Base-by-base conservation (phyloP, 73 alveolate genomes). In the Blepharisma japonicum region DNA sequence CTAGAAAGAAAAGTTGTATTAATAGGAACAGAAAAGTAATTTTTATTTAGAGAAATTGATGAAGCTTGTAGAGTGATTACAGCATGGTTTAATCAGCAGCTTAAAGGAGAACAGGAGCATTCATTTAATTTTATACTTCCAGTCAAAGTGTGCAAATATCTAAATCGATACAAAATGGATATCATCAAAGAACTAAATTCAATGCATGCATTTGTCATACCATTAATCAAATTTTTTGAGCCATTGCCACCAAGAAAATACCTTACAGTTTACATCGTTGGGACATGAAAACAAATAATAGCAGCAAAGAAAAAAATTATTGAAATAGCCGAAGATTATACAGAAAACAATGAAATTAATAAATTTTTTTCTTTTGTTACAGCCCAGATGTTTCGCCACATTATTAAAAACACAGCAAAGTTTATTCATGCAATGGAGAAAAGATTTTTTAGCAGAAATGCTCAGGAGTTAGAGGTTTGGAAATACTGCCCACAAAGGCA, bases 401-500 rank as follows among this genome's bases (percentile, higher is more conserved):
- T 61, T 61, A 14, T 61, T 25, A 61, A 61, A 25, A 61, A 61
- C 23, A 18, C 50, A 20, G 74, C 74, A 14, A 61, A 61, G 46
- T 61, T 61, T 25, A 25, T 61, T 20, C 74, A 61, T 61, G 74
- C 74, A 20, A 61, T 61, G 14, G 74, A 61, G 46, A 61, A 61
- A 25, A 14, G 38, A 9, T 25, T 61, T 14, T 8, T 18, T 4
- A 32, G 42, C 42, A 32, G 42, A 32, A 32, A 32, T 32, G 42
- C 42, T 32, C 42, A 32, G 42, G 42, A 32, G 3, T 32, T 32
- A 32, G 42, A 32, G 3, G 42, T 32, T 32, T 32, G 42, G 3
- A 32, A 32, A 32, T 32, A 32, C 3, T 32, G 42, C 42, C 42
- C 42, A 32, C 42, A 32, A 32, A 61, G 23, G 23, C 47, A 14